Base-by-base conservation (phyloP, 192 early-diverging fungal genomes). In the Dimargaris cristalligena region DNA sequence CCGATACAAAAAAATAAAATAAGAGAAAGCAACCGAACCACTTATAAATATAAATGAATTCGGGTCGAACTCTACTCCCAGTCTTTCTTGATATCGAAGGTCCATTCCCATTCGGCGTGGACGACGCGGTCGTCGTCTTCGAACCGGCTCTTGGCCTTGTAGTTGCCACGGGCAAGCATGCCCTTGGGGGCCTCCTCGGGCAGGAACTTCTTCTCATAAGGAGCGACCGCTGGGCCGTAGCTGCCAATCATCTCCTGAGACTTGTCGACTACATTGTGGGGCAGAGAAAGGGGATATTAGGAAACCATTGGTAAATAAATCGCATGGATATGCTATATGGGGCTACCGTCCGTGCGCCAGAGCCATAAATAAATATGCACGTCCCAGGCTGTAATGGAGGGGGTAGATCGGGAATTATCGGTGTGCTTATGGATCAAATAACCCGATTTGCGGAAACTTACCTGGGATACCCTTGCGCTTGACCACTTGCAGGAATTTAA, bases 231-330 rank as follows among this genome's bases (percentile, higher is more conserved):
- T 35, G 95, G 93, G 34, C 93, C 93, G 63, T 92, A 99, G 60
- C 85, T 88, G 58, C 95, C 95, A 65, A 94, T 79, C 92, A 99
- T 96, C 64, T 93, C 89, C 65, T 99, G 91, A 59, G 76, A 80
- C 74, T 83, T 89, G 65, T 96, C 95, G 31, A 95, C 88, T 77
- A 65, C 22, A 29, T 60, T 30, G n/a, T n/a, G n/a, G n/a, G n/a
- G n/a, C n/a, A n/a, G n/a, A n/a, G n/a, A n/a, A n/a, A n/a, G n/a
- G n/a, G n/a, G n/a, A n/a, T n/a, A n/a, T n/a, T n/a, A n/a, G n/a
- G n/a, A n/a, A n/a, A n/a, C n/a, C n/a, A n/a, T n/a, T n/a, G n/a
- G n/a, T n/a, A n/a, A n/a, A n/a, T n/a, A n/a, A n/a, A n/a, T n/a
- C n/a, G n/a, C n/a, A n/a, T n/a, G n/a, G n/a, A n/a, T n/a, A n/a